These are phyloP conservation scores for Solanum sparsipilum DNA, from an alignment of 257 asterid species.

Conservation along the genomic window DNA sequence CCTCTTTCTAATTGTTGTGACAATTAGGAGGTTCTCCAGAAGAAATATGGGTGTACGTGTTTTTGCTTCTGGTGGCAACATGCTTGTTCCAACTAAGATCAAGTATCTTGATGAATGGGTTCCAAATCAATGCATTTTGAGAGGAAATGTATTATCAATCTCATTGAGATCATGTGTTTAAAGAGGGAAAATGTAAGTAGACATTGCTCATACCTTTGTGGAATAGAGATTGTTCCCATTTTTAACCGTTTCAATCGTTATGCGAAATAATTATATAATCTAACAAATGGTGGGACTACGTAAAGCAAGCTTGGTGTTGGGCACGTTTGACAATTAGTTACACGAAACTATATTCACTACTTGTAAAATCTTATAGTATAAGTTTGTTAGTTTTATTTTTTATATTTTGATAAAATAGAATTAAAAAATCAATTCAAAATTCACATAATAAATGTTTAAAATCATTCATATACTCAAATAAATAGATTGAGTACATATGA, in stretches of 20 bases:
- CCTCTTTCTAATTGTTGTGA: neutral
- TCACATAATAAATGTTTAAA: neutral
- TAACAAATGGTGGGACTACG: neutral
- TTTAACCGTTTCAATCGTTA: neutral
- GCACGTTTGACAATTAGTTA: neutral
- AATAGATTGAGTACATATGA: neutral
- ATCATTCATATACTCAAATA: neutral
- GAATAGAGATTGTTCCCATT: neutral
- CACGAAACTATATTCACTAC: neutral
- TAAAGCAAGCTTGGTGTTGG: neutral
- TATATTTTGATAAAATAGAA: neutral
- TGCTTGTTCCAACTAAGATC: neutral
- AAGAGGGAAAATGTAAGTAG: too few relatives aligned
- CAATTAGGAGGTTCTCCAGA: neutral
- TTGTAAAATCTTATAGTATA: neutral
- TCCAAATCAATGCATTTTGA: neutral
- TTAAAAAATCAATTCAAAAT: neutral
- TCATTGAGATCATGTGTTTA: neutral
- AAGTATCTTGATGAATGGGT: neutral
- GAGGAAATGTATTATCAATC: neutral
- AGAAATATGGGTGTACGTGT: neutral
- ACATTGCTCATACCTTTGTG: neutral
- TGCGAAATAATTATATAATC: neutral
- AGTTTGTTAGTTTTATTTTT: neutral
- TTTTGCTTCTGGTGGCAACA: neutral